phyloP scores from a whole-genome alignment of 169 alveolate species.

The Theileria equi region DNA sequence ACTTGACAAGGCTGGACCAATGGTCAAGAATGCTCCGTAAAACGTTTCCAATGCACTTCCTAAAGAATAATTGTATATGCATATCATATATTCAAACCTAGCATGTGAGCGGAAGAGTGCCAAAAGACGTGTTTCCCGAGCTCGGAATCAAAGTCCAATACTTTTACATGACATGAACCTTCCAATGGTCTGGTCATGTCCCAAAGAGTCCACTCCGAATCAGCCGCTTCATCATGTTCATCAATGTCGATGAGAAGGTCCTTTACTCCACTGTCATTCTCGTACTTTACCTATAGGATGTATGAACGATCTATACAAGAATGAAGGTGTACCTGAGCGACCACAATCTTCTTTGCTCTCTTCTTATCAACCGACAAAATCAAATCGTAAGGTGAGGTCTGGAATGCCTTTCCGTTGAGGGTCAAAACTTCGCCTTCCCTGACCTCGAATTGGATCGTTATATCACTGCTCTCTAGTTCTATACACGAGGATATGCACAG shows the following conservation, averaged over 20 bases:
- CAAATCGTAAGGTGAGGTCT: constrained; percentile 50
- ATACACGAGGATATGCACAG: background rate
- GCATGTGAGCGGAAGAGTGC: constrained; percentile 98
- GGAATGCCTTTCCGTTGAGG: constrained; percentile 29
- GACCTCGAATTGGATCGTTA: constrained; percentile 17
- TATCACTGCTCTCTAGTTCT: constrained; percentile 37
- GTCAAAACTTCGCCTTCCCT: constrained; percentile 14
- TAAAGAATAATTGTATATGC: background rate
- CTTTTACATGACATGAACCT: constrained; percentile 90
- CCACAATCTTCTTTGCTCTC: constrained; percentile 30
- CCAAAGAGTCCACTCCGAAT: constrained; percentile 84
- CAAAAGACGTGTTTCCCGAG: constrained; percentile 95
- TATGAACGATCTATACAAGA: background rate
- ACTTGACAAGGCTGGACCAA: constrained; percentile 93
- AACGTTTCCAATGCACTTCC: constrained; percentile 92
- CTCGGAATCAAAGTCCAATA: constrained; percentile 87
- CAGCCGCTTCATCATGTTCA: constrained; percentile 12
- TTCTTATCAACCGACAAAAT: constrained; percentile 29
- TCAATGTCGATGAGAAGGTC: constrained; percentile 45
- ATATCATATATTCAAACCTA: constrained; percentile 67
- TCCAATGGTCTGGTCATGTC: constrained; percentile 95
- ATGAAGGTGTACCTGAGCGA: constrained; percentile 35
- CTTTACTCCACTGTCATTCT: background rate
- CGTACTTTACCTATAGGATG: constrained; percentile 7
- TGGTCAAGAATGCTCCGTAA: constrained; percentile 95